phyloP scores from a whole-genome alignment of 257 asterid genomes.

The Rhazya stricta region DNA sequence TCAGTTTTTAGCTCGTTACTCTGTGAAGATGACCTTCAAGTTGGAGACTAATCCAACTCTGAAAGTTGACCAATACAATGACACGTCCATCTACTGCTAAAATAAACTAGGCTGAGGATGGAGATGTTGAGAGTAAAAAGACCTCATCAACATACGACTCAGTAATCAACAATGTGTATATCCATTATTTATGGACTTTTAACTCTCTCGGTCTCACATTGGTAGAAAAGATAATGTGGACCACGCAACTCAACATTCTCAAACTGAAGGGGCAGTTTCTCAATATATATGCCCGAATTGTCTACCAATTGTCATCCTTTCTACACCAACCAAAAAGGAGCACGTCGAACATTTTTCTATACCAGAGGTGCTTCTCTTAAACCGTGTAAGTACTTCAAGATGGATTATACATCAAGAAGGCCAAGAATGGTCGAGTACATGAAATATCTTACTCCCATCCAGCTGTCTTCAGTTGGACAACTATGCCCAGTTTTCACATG shows the following conservation, averaged over 20 bases:
- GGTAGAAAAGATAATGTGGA: not conserved
- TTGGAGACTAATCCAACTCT: not conserved
- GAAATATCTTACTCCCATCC: not conserved
- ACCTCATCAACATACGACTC: not conserved
- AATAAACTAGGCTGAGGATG: not conserved
- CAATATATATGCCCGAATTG: no score
- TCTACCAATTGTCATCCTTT: not conserved
- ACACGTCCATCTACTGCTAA: slow-evolving; percentile 1
- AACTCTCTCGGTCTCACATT: not conserved
- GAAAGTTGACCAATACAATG: slow-evolving; percentile 3
- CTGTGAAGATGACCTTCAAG: slow-evolving; percentile 5
- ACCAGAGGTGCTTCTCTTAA: not conserved
- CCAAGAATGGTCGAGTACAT: not conserved
- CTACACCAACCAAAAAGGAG: not conserved
- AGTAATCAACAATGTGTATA: not conserved
- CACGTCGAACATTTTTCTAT: not conserved
- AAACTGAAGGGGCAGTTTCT: not conserved
- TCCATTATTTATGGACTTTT: not conserved
- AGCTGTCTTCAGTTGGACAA: not conserved
- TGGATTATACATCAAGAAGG: not conserved
- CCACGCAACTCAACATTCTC: not conserved
- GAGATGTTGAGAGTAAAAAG: not conserved
- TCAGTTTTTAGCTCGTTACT: not conserved
- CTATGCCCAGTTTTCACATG: not conserved
- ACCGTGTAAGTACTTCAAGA: not conserved